Conservation (phyloP, 768 basidiomycete species). For the Serendipita vermifera region DNA sequence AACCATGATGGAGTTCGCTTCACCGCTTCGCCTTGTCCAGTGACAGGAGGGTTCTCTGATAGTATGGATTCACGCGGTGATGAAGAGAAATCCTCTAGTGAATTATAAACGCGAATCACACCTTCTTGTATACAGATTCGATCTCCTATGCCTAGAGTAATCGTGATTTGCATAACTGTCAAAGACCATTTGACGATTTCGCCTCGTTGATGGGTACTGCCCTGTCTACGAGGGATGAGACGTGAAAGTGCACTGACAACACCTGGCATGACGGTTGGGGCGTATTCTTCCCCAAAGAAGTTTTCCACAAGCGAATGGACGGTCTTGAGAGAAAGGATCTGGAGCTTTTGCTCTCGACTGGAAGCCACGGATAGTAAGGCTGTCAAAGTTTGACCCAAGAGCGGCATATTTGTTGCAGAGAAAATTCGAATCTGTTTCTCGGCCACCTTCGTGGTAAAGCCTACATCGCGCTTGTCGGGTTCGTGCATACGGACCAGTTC, state of each 20-base stretch:
- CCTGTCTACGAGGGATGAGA: conserved; percentile 31
- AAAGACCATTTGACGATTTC: conserved; percentile 50
- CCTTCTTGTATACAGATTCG: conserved; percentile 51
- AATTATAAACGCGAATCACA: conserved; percentile 37
- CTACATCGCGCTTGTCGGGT: conserved; percentile 25
- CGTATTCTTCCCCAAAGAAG: conserved; percentile 34
- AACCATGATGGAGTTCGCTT: conserved; percentile 64
- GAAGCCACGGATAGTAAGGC: conserved; percentile 48
- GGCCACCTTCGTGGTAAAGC: conserved; percentile 19
- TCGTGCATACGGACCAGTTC: conserved; percentile 45
- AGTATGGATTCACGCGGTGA: conserved; percentile 10
- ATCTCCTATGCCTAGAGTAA: conserved; percentile 52
- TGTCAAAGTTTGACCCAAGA: conserved; percentile 73
- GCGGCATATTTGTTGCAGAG: conserved; percentile 45
- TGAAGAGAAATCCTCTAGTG: conserved; percentile 50
- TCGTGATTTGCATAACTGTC: conserved; percentile 38
- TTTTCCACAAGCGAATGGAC: conserved; percentile 38
- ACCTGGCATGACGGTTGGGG: conserved; percentile 70
- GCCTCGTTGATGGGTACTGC: conserved; percentile 39
- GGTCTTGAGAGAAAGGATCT: conserved; percentile 47
- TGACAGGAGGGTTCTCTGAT: not conserved
- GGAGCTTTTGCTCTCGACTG: conserved; percentile 48
- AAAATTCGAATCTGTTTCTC: conserved; percentile 26
- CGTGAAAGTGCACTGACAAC: conserved; percentile 61
- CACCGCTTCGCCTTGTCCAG: not conserved